Base-by-base conservation (phyloP, 441 rosid genomes). In the Adansonia grandidieri region DNA sequence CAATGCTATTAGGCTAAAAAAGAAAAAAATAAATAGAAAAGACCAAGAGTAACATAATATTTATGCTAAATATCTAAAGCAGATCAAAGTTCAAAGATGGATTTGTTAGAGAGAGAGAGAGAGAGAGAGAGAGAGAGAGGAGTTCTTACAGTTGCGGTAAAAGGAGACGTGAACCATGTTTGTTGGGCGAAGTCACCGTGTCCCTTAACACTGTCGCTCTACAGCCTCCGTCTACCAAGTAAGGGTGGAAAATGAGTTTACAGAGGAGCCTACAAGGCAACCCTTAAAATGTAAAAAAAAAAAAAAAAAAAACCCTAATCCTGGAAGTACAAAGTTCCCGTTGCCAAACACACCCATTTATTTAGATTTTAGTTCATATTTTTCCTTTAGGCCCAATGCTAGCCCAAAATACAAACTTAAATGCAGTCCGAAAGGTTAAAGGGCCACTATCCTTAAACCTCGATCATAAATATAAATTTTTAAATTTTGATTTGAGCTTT, bases 111-210 rank as follows among this genome's bases (percentile, higher is more conserved):
- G 9, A 74, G 0, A 78, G n/a, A 37, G n/a, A 32, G 37, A 69
- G 14, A 9, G 80, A 69, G 14, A 9, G 80, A 69, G 14, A 9
- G 80, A 69, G 14, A 9, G 80, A 69, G 14, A 9, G 80, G 83
- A 71, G 62, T 72, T 75, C 79, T 83, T 73, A 90, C 97, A 87
- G 89, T 90, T 92, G 77, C 92, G 91, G 85, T 91, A 90, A 81
- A 90, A 91, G 78, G 86, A 79, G 80, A 91, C 96, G 85, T 91
- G 88, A 67, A 92, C 96, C 94, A 92, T 92, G 48, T 74, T 62
- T 71, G 48, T 2, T 40, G 47, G 24, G 48, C 64, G 51, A 17
- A 37, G 24, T 4, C 62, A 37, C 72, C 51, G 54, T 68, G 44
- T 40, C 70, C 15, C 70, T 65, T 2, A 65, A 22, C 42, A 42